Conservation (phyloP, 768 basidiomycete genomes). For the Lentinula sp. region DNA sequence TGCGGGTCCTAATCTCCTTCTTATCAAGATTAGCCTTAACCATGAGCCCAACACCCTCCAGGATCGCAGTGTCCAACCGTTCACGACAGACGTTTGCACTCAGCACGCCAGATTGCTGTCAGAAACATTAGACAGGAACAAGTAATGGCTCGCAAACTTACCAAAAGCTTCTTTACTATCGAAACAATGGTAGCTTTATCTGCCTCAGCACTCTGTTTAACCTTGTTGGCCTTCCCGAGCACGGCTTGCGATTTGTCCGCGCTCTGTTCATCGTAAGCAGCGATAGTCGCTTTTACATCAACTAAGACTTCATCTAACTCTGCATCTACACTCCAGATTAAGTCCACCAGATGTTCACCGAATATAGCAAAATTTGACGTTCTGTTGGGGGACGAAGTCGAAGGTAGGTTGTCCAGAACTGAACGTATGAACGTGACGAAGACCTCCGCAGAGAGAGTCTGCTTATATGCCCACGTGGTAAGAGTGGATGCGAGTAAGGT, state of each 20-base stretch:
- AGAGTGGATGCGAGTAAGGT: slow-evolving; percentile 58
- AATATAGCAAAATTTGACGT: slow-evolving; percentile 40
- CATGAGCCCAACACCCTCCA: slow-evolving; percentile 62
- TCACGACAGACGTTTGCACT: slow-evolving; percentile 62
- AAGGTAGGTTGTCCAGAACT: slow-evolving; percentile 55
- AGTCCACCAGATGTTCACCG: slow-evolving; percentile 70
- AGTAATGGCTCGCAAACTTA: slow-evolving; percentile 25
- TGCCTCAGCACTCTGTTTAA: slow-evolving; percentile 48
- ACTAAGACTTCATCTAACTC: slow-evolving; percentile 65
- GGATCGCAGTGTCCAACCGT: slow-evolving; percentile 60
- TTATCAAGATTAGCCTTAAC: slow-evolving; percentile 58
- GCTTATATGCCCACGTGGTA: slow-evolving; percentile 45
- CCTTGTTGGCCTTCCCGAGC: slow-evolving; percentile 33
- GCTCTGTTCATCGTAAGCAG: slow-evolving; percentile 27
- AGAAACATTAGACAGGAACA: background rate
- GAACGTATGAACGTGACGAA: slow-evolving; percentile 63
- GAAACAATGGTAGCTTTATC: slow-evolving; percentile 58
- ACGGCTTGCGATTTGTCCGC: slow-evolving; percentile 17
- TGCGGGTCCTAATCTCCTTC: slow-evolving; percentile 77
- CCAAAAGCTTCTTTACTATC: slow-evolving; percentile 57
- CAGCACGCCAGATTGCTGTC: slow-evolving; percentile 53
- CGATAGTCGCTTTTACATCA: slow-evolving; percentile 44
- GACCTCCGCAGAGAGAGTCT: slow-evolving; percentile 37
- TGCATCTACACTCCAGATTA: slow-evolving; percentile 77
- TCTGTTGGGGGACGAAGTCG: slow-evolving; percentile 57